Evolutionary conservation across 1,284 basidiomycete species (phyloP).

Genomic region (Ustilago esculenta): DNA sequence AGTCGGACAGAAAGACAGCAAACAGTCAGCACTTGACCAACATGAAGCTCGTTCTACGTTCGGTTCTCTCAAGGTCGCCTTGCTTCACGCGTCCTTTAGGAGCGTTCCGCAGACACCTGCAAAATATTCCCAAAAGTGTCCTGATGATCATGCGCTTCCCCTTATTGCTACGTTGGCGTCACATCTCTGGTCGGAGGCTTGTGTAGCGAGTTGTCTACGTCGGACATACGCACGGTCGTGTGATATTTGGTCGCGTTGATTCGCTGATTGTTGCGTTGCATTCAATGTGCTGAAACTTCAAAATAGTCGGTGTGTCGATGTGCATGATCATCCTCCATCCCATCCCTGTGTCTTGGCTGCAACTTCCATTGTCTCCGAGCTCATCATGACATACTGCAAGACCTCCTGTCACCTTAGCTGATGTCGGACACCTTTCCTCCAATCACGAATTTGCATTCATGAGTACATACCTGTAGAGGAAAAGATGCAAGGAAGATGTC

Average conservation of each 20-base stretch:
- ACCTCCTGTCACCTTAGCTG: slow-evolving; percentile 12
- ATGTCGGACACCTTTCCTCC: slow-evolving; percentile 25
- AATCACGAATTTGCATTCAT: slow-evolving; percentile 8
- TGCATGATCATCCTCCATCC: slow-evolving; percentile 37
- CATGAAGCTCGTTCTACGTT: slow-evolving; percentile 49
- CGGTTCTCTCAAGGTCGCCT: slow-evolving; percentile 16
- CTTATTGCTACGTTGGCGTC: neutral
- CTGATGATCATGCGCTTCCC: slow-evolving; percentile 14
- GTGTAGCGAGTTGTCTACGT: neutral
- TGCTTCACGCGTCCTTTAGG: slow-evolving; percentile 35
- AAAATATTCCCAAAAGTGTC: neutral
- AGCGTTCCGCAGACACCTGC: slow-evolving; percentile 33
- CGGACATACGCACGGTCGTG: no score
- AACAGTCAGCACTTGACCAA: slow-evolving; percentile 58
- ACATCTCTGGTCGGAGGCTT: no score
- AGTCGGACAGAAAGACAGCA: slow-evolving; percentile 50
- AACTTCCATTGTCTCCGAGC: neutral
- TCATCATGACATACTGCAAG: slow-evolving; percentile 25
- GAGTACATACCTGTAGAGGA: slow-evolving; percentile 28
- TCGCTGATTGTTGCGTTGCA: slow-evolving; percentile 1
- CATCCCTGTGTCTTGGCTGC: no score
- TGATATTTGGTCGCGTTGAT: neutral
- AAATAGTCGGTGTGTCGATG: slow-evolving; percentile 7
- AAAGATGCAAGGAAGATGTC: slow-evolving; percentile 2
- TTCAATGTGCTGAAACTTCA: slow-evolving; percentile 5